Evolutionary conservation across 495 filamentous ascomycete species (phyloP), one percentile per base, ranked within the genome.

Genomic region (Neurospora sp.): DNA sequence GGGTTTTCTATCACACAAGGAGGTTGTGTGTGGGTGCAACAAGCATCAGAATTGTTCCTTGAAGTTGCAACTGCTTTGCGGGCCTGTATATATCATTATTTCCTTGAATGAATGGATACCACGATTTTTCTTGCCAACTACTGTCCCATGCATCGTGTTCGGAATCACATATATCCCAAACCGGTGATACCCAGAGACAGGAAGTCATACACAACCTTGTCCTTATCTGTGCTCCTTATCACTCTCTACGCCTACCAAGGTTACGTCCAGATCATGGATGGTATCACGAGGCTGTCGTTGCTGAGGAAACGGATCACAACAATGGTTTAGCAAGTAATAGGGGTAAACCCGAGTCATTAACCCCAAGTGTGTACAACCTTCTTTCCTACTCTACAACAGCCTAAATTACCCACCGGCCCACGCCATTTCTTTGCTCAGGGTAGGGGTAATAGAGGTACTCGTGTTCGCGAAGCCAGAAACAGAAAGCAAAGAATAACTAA

Each of bases 41-140:
- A 66, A 66, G 54, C 28, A 66, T 28, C 28, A 34, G 34, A 19
- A 34, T 17, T 66, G 28, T 62, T 62, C 28, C 54, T 15, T 66
- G 28, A 66, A 34, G 54, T 45, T 45, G 24, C 34, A 66, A 43
- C 70, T 59, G 34, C 37, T 24, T 15, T 70, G 72, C 72, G 42
- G 73, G 77, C 54, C 72, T 78, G 77, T 78, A 78, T 40, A 78
- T 78, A 78, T 73, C 54, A 66, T 66, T 66, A 66, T 34, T 66
- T 62, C 28, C 28, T 62, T 73, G 62, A 66, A 45, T 34, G 71
- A 73, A 73, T 72, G 73, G 75, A 78, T 78, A 78, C 77, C 75
- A 78, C 74, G 69, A 69, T 24, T 71, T 76, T 74, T 40, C 39
- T n/a, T 34, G 24, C 17, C 39, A 69, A n/a, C 40, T 28, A 40